A percentile compares a stretch with the other conserved stretches of the same genome.
These are phyloP conservation scores for Auricularia cornea DNA, from an alignment of 768 basidiomycete species.

Conservation along the genomic window DNA sequence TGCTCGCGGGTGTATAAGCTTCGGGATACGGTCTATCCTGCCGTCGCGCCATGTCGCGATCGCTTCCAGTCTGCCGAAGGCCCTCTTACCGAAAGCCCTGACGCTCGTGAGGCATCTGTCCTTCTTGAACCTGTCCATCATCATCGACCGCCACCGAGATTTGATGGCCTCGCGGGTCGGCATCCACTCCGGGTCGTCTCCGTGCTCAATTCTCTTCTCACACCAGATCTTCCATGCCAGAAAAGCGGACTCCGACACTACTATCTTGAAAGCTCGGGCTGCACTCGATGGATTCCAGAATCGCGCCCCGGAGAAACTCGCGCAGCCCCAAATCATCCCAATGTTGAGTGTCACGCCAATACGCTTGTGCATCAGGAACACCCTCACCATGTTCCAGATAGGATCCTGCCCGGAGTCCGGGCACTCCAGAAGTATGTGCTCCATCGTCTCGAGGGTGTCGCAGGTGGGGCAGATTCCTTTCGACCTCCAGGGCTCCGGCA, in stretches of 20 bases:
- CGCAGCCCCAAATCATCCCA: background rate
- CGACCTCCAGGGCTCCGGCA: background rate
- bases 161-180: background rate
- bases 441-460: background rate
- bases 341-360: background rate
- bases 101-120: too few species aligned
- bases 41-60: background rate
- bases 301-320: too few species aligned
- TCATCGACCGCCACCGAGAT: background rate
- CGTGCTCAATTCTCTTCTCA: background rate
- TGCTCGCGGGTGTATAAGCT: background rate
- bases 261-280: background rate
- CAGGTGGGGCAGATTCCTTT: background rate
- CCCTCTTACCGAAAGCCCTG: background rate
- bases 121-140: background rate
- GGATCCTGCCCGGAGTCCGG: background rate
- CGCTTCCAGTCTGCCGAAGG: background rate
- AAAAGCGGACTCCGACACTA: background rate
- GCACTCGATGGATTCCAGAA: background rate
- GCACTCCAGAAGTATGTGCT: background rate
- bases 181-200: background rate
- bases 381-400: background rate
- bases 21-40: background rate
- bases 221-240: background rate
- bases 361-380: background rate